phyloP scores from a whole-genome alignment of 148 eudicot genomes.

The Silene uniflora region DNA sequence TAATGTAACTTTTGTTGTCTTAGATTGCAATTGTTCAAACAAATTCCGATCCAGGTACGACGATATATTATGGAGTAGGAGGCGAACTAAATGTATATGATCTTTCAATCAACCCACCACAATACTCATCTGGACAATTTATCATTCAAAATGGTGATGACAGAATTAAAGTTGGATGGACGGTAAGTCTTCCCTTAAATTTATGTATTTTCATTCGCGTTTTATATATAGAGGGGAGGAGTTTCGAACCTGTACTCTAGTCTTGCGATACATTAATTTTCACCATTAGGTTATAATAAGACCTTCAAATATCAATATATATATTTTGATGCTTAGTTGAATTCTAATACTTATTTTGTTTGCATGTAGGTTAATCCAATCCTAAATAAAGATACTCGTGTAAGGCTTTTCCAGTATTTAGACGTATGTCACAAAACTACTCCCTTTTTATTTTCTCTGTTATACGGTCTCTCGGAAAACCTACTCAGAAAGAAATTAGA shows the following conservation, averaged over 20 bases:
- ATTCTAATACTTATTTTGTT: neutral
- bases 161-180: constrained; percentile 14
- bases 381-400: neutral
- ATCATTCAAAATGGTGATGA: constrained; percentile 12
- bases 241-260: too few species aligned
- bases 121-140: constrained; percentile 4
- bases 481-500: too few species aligned
- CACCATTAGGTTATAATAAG: too few species aligned
- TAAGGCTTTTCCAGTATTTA: neutral
- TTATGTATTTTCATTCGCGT: too few species aligned
- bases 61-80: constrained; percentile 5
- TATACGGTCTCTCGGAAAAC: too few species aligned
- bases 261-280: too few species aligned
- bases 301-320: too few species aligned
- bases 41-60: neutral
- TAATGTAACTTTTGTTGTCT: neutral
- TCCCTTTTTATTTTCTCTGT: too few species aligned
- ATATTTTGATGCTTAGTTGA: too few species aligned
- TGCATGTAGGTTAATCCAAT: constrained; percentile 1
- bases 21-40: neutral
- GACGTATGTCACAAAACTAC: neutral
- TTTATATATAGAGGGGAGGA: too few species aligned
- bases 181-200: neutral
- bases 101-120: constrained; percentile 2
- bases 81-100: neutral